Evolutionary conservation across 1,284 basidiomycete species (phyloP).

Genomic region (Microbotryum silenes-acaulis): DNA sequence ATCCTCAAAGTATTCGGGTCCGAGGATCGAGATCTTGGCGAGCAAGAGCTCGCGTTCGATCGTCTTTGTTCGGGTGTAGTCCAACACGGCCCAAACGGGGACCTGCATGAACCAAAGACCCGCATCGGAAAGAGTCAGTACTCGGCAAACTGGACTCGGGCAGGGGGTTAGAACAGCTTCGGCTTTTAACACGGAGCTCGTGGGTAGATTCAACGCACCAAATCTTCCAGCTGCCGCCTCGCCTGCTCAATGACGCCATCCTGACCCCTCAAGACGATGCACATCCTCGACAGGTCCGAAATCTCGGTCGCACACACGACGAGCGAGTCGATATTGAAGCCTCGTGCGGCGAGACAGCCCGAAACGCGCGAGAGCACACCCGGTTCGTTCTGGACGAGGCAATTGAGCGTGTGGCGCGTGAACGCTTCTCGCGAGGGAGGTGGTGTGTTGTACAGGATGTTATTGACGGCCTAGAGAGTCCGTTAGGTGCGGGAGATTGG

Average conservation of each 20-base stretch:
- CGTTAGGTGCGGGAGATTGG: too few species aligned
- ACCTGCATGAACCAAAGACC: conserved; percentile 47
- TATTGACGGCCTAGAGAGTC: conserved; percentile 37
- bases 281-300: conserved; percentile 94
- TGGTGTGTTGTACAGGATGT: conserved; percentile 40
- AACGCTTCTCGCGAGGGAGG: conserved; percentile 32
- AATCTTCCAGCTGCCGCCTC: conserved; percentile 82
- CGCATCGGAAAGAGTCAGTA: conserved; percentile 12
- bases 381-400: conserved; percentile 98
- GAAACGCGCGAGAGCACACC: conserved; percentile 96
- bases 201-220: conserved; percentile 51
- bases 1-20: conserved; percentile 91
- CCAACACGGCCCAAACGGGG: conserved; percentile 93
- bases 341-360: conserved; percentile 90
- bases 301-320: conserved; percentile 99
- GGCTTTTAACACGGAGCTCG: not conserved
- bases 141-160: not conserved
- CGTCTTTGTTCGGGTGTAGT: conserved; percentile 79
- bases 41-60: conserved; percentile 82
- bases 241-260: conserved; percentile 98
- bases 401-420: conserved; percentile 85
- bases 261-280: conserved; percentile 91
- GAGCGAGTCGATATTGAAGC: conserved; percentile 92
- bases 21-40: conserved; percentile 89
- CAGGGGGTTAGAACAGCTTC: conserved; percentile 9